Percentiles rank a stretch among this genome's conserved stretches.
Evolutionary conservation across 345 rosid genomes (phyloP).

Genomic region (Salix brachista): DNA sequence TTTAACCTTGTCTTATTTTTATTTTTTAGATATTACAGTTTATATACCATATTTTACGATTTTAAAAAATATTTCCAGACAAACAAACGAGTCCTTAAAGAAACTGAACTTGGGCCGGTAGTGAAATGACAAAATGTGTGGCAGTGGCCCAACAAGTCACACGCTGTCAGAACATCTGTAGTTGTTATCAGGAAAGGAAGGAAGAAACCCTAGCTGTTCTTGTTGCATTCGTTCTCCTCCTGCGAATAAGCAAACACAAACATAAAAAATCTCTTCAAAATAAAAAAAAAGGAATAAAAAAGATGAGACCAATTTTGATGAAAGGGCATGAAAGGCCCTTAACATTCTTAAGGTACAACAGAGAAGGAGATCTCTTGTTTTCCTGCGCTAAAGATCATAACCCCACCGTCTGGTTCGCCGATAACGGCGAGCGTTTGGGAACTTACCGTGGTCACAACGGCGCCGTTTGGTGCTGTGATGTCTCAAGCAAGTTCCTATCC

Average conservation of each 20-base stretch:
- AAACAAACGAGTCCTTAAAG: no score
- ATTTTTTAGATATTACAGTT: no score
- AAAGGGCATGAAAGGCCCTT: slow-evolving; percentile 98
- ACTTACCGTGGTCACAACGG: slow-evolving; percentile 98
- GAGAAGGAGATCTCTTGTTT: slow-evolving; percentile 87
- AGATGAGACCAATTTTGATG: slow-evolving; percentile 93
- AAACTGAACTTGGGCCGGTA: background rate
- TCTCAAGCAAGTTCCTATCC: slow-evolving; percentile 46
- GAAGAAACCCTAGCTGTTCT: background rate
- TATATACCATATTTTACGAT: no score
- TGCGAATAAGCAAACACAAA: background rate
- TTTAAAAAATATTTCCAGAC: no score
- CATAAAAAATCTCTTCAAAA: background rate
- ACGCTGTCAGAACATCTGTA: background rate
- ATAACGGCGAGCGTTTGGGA: slow-evolving; percentile 90
- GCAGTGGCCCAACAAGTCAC: background rate
- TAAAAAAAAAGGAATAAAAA: background rate
- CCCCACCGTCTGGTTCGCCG: slow-evolving; percentile 96
- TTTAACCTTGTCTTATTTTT: no score
- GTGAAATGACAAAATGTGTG: background rate
- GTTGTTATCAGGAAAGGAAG: background rate
- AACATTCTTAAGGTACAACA: slow-evolving; percentile 82
- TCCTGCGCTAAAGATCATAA: slow-evolving; percentile 95
- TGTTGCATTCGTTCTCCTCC: background rate
- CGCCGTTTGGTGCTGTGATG: slow-evolving; percentile 94